phyloP scores from a whole-genome alignment of 805 yeast species.

The Peterozyma xylosa region DNA sequence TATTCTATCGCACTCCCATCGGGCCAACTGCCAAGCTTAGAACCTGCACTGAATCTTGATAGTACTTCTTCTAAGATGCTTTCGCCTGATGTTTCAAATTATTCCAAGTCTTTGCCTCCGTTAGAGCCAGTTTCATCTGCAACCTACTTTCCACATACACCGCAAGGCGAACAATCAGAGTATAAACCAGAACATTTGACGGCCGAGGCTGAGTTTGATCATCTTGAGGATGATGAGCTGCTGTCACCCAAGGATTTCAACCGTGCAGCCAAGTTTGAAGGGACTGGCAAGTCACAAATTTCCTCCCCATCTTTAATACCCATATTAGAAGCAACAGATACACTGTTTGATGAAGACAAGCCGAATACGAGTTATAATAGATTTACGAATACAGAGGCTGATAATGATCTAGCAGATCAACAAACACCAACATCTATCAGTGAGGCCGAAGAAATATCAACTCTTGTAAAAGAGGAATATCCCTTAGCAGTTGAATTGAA shows the following conservation, averaged over 20 bases:
- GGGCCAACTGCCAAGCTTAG: neutral
- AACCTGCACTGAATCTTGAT: neutral
- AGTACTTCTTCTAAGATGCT: neutral
- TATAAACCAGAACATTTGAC: constrained; percentile 32
- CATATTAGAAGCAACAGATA: constrained; percentile 1
- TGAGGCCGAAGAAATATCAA: neutral
- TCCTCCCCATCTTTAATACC: neutral
- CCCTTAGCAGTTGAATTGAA: constrained; percentile 82
- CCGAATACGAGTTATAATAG: neutral
- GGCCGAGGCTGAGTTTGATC: constrained; percentile 42
- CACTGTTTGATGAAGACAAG: constrained; percentile 7
- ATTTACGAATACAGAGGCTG: neutral
- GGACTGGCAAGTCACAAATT: neutral
- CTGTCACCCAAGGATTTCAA: constrained; percentile 11
- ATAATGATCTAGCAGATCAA: neutral
- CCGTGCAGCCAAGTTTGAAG: neutral
- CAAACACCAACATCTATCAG: neutral
- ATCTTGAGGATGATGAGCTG: constrained; percentile 17
- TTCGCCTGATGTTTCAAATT: neutral
- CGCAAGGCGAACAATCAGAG: constrained; percentile 18
- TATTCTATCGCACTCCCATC: neutral
- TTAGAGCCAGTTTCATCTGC: constrained; percentile 64
- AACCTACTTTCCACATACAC: constrained; percentile 62
- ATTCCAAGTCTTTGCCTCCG: constrained; percentile 13
- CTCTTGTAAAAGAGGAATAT: constrained; percentile 28